Evolutionary conservation across 108 stramenopile genomes (phyloP).

Genomic region (Nitzschia sp.): DNA sequence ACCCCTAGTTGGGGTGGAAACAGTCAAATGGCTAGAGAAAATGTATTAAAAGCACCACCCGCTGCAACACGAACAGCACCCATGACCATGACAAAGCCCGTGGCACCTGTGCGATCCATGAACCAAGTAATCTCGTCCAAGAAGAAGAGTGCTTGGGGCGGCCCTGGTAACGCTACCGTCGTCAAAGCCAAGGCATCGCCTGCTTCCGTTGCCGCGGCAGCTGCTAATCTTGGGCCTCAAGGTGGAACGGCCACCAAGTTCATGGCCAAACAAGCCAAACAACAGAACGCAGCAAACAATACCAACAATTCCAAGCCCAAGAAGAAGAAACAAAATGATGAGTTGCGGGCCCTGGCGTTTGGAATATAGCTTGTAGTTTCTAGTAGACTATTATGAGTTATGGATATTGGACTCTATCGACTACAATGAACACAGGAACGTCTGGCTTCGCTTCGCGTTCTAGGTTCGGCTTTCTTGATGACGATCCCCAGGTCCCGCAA

Average conservation of each 20-base stretch:
- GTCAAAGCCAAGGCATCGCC: constrained; percentile 35
- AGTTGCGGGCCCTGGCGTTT: constrained; percentile 48
- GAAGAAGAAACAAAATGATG: constrained; percentile 53
- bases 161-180: constrained; percentile 20
- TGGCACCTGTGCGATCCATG: constrained; percentile 10
- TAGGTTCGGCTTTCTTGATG: too few species aligned
- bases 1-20: constrained; percentile 8
- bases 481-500: too few species aligned
- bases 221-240: constrained; percentile 31
- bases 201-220: constrained; percentile 33
- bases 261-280: constrained; percentile 49
- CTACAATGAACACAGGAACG: too few species aligned
- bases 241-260: constrained; percentile 53
- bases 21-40: neutral
- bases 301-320: constrained; percentile 33
- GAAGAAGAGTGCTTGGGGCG: constrained; percentile 51
- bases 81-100: neutral
- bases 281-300: constrained; percentile 24
- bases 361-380: constrained; percentile 27
- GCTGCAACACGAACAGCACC: neutral
- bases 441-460: too few species aligned
- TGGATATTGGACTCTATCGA: too few species aligned
- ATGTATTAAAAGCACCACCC: neutral
- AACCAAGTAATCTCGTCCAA: constrained; percentile 12
- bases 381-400: too few species aligned